Conservation (phyloP, 805 yeast genomes). For the Candida sphagnicola region DNA sequence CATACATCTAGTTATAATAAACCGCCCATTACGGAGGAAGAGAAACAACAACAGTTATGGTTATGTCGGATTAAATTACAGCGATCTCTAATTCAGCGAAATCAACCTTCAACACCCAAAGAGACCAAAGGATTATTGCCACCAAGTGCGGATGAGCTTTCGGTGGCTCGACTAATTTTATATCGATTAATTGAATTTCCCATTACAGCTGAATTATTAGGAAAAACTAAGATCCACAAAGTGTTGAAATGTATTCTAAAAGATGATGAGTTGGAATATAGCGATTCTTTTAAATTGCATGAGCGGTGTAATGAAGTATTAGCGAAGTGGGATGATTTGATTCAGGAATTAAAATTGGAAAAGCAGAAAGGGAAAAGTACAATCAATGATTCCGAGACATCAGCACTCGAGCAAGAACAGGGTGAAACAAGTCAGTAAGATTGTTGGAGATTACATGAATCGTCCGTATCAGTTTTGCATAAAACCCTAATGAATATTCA, state of each 20-base stretch:
- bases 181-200: slow-evolving; percentile 41
- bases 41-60: slow-evolving; percentile 43
- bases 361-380: slow-evolving; percentile 10
- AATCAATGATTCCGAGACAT: slow-evolving; percentile 22
- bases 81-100: slow-evolving; percentile 45
- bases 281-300: slow-evolving; percentile 44
- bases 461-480: no score
- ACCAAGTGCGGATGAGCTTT: slow-evolving; percentile 43
- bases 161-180: slow-evolving; percentile 36
- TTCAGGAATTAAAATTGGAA: slow-evolving; percentile 35
- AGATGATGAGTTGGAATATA: slow-evolving; percentile 35
- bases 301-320: slow-evolving; percentile 40
- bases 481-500: slow-evolving; percentile 1
- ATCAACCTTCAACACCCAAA: slow-evolving; percentile 34
- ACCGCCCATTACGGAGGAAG: slow-evolving; percentile 26
- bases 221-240: slow-evolving; percentile 47
- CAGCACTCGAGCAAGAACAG: slow-evolving; percentile 15
- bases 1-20: slow-evolving; percentile 11
- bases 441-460: no score
- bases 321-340: slow-evolving; percentile 35
- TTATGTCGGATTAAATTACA: slow-evolving; percentile 47
- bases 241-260: slow-evolving; percentile 46
- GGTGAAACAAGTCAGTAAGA: slow-evolving; percentile 2
- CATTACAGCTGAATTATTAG: slow-evolving; percentile 36
- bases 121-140: slow-evolving; percentile 31